Evolutionary conservation across 768 basidiomycete species (phyloP), one percentile per base, ranked within the genome.

Genomic region (Omphalotus guepiniiformis): DNA sequence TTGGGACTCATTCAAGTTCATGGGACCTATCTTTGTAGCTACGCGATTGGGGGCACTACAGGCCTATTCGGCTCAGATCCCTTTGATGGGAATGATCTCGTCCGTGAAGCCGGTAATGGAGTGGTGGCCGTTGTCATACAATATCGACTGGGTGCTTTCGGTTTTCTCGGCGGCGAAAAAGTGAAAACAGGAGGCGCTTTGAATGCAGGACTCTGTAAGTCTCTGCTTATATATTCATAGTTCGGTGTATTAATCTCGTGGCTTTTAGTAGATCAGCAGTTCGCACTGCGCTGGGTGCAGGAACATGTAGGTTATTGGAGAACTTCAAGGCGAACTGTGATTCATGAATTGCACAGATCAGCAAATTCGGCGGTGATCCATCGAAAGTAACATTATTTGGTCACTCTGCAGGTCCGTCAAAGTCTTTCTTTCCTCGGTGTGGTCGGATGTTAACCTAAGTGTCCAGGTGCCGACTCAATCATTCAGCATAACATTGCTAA

Each of bases 401-500:
- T 1, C 56, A 71, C 54, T 72, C 70, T 6, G 67, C 70, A 34
- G 72, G 72, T 63, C 39, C 30, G 39, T 12, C n/a, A n/a, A n/a
- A n/a, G n/a, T n/a, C n/a, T n/a, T n/a, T n/a, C n/a, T n/a, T n/a
- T n/a, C n/a, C n/a, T n/a, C n/a, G n/a, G n/a, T n/a, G n/a, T n/a
- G n/a, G n/a, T n/a, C n/a, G n/a, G n/a, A n/a, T n/a, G n/a, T n/a
- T n/a, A n/a, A n/a, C n/a, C n/a, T n/a, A n/a, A n/a, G n/a, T n/a
- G n/a, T n/a, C n/a, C n/a, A n/a, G 72, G 72, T 48, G 76, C 69
- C 29, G 75, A 74, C 3, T 77, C 76, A 1, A 74, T 78, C 6
- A 21, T 78, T 5, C 75, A 78, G 43, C 76, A 78, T 27, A 37
- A 75, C 1, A 56, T 78, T 25, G 76, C 76, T 6, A 62, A 76